Conservation (phyloP, 345 rosid species). For the Brassica cretica region DNA sequence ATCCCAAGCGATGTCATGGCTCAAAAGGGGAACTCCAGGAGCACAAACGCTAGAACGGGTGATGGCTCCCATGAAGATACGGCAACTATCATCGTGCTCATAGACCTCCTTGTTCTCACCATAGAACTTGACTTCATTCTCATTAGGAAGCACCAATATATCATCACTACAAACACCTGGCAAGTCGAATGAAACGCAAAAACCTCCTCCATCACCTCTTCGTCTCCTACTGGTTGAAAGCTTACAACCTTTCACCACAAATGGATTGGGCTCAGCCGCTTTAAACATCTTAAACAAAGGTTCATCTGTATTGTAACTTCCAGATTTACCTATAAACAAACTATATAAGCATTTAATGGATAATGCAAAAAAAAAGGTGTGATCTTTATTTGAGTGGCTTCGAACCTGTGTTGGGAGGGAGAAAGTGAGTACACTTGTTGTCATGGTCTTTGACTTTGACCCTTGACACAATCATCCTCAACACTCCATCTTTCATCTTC, state of each 20-base stretch:
- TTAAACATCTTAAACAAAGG: not conserved
- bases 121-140: not conserved
- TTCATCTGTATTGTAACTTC: not conserved
- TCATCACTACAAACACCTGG: slow-evolving; percentile 16
- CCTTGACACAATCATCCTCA: slow-evolving; percentile 24
- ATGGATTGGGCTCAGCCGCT: slow-evolving; percentile 6
- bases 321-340: not conserved
- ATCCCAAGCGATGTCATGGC: not conserved
- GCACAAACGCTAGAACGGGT: not conserved
- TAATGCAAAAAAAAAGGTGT: not conserved
- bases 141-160: not conserved
- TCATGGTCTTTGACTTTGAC: slow-evolving; percentile 16
- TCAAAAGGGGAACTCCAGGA: not conserved
- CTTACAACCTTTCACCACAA: slow-evolving; percentile 25
- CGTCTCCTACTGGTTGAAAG: not conserved
- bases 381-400: not conserved
- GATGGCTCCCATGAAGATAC: slow-evolving; percentile 13
- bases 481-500: slow-evolving; percentile 27
- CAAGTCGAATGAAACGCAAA: not conserved
- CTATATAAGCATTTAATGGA: not conserved
- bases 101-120: slow-evolving; percentile 12
- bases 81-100: slow-evolving; percentile 23
- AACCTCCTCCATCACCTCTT: not conserved
- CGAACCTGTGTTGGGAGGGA: slow-evolving; percentile 28
- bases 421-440: slow-evolving; percentile 6